A percentile compares a stretch with the other conserved stretches of the same genome.
Evolutionary conservation across 306 rosid species (phyloP).

Genomic region (Nissolia schottii): DNA sequence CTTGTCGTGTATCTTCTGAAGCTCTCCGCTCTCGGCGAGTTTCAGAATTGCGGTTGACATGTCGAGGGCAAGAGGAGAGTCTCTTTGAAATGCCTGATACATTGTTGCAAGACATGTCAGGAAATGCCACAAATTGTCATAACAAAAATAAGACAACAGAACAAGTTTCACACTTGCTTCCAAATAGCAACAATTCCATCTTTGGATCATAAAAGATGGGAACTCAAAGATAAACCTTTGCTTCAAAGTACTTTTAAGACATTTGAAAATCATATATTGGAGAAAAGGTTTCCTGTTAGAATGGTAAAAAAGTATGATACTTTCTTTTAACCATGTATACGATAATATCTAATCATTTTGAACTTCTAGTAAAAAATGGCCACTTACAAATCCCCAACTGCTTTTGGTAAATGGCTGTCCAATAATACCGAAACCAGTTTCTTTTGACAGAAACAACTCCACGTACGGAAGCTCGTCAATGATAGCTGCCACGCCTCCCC

Average conservation of each 20-base stretch:
- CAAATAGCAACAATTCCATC: background rate
- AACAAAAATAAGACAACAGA: background rate
- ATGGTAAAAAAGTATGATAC: background rate
- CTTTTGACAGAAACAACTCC: slow-evolving; percentile 69
- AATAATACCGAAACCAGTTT: slow-evolving; percentile 67
- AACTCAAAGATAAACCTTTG: background rate
- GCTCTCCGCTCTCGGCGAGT: slow-evolving; percentile 75
- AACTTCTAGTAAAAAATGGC: slow-evolving; percentile 19
- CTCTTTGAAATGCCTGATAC: slow-evolving; percentile 78
- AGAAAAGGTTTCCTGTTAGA: background rate
- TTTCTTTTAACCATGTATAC: background rate
- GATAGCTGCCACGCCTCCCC: slow-evolving; percentile 92
- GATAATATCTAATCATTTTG: background rate
- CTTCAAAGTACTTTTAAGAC: background rate
- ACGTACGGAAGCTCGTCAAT: slow-evolving; percentile 85
- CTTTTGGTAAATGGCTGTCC: slow-evolving; percentile 83
- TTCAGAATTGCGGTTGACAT: slow-evolving; percentile 86
- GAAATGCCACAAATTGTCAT: slow-evolving; percentile 1
- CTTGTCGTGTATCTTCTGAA: slow-evolving; percentile 55
- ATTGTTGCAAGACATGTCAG: slow-evolving; percentile 27
- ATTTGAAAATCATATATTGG: background rate
- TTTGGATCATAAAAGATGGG: background rate
- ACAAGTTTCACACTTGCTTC: slow-evolving; percentile 5
- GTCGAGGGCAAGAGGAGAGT: slow-evolving; percentile 83
- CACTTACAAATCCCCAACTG: slow-evolving; percentile 99